Evolutionary conservation across 192 early-diverging fungal species (phyloP).

Genomic region (Podila minutissima): DNA sequence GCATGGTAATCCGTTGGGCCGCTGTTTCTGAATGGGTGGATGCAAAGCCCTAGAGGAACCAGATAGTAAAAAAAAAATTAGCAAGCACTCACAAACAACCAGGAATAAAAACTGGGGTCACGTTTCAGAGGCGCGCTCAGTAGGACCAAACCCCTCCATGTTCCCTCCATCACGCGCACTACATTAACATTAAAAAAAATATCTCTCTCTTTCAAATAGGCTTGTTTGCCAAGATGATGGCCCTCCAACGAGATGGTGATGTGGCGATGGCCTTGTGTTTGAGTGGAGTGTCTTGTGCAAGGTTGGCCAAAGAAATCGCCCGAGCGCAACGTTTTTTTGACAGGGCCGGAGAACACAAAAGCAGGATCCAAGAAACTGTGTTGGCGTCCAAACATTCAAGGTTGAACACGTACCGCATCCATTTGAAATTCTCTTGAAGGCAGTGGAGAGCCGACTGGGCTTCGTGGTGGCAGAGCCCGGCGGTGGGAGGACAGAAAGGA

Average conservation of each 20-base stretch:
- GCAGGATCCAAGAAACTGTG: not conserved
- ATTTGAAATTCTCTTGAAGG: conserved; percentile 18
- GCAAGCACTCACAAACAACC: not conserved
- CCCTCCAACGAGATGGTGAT: too few relatives aligned
- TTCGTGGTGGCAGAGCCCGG: not conserved
- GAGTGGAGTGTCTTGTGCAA: too few relatives aligned
- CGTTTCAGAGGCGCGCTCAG: too few relatives aligned
- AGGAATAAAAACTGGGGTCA: not conserved
- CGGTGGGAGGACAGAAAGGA: not conserved
- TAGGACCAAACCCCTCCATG: too few relatives aligned
- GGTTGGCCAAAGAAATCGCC: too few relatives aligned
- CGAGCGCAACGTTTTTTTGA: too few relatives aligned
- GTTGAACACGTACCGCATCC: conserved; percentile 21
- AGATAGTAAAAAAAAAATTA: not conserved
- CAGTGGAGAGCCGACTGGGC: conserved; percentile 21
- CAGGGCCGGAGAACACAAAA: not conserved
- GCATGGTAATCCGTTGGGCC: not conserved
- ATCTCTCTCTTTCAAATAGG: too few relatives aligned
- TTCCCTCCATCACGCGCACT: too few relatives aligned
- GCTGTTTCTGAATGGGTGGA: not conserved
- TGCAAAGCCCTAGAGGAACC: not conserved
- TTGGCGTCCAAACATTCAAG: not conserved
- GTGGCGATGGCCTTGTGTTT: too few relatives aligned
- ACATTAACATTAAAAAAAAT: too few relatives aligned
- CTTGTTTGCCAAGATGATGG: too few relatives aligned